Conservation (phyloP, 148 eudicot species). For the Persicaria maculosa region DNA sequence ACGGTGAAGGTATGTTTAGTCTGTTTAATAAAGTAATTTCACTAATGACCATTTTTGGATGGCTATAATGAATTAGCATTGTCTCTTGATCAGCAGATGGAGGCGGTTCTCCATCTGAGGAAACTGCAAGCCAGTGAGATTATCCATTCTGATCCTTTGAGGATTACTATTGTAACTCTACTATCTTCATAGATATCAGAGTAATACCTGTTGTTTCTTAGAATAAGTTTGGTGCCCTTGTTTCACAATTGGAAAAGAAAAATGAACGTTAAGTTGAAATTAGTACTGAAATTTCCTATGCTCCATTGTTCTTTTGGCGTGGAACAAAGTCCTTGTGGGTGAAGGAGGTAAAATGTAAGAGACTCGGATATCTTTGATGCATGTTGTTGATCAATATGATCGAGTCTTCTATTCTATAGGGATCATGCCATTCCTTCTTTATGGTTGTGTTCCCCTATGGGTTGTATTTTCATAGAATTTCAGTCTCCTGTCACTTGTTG, state of each 20-base stretch:
- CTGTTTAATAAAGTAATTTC: neutral
- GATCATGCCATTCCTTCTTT: constrained; percentile 3
- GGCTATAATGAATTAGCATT: neutral
- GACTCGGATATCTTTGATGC: neutral
- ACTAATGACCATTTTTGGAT: neutral
- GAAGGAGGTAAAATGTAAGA: constrained; percentile 5
- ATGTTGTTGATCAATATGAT: neutral
- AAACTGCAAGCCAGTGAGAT: constrained; percentile 49
- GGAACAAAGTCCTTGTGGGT: constrained; percentile 11
- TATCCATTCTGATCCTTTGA: constrained; percentile 10
- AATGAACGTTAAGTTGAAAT: constrained; percentile 3
- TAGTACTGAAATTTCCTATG: constrained; percentile 8
- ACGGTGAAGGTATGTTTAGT: constrained; percentile 58
- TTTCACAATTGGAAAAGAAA: constrained; percentile 10
- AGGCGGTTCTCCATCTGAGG: constrained; percentile 49
- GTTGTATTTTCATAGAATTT: neutral
- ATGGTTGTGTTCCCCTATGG: neutral
- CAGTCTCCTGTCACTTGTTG: neutral
- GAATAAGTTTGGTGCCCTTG: constrained; percentile 19
- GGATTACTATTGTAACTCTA: constrained; percentile 25
- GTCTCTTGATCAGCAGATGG: constrained; percentile 28
- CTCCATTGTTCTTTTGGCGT: constrained; percentile 16
- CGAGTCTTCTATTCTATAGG: neutral
- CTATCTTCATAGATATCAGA: constrained; percentile 12
- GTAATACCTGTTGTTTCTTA: constrained; percentile 24